phyloP scores from a whole-genome alignment of 1,284 basidiomycete species.

The Melampsora abietis-canadensis region DNA sequence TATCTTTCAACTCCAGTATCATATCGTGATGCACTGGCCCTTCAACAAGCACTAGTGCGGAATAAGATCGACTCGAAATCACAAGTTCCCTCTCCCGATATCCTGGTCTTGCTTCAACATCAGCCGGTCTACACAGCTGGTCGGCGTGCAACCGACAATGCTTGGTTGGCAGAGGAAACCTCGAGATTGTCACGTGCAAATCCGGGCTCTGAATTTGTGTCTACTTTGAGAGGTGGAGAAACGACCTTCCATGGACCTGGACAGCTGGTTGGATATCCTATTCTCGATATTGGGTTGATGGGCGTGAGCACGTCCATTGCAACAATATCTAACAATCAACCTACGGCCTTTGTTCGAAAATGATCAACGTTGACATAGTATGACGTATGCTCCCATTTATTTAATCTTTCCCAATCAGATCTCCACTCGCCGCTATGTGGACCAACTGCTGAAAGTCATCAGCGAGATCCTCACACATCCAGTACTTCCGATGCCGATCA shows the following conservation, averaged over 20 bases:
- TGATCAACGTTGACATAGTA: neutral
- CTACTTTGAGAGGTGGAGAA: conserved; percentile 69
- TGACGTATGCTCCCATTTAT: neutral
- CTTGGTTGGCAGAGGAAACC: conserved; percentile 5
- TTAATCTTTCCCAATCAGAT: conserved; percentile 47
- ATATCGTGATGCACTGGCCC: conserved; percentile 1
- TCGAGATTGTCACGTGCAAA: neutral
- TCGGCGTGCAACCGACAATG: conserved; percentile 15
- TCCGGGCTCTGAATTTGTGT: conserved; percentile 13
- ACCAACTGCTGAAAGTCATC: conserved; percentile 55
- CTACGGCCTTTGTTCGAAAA: neutral
- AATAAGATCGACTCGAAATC: conserved; percentile 23
- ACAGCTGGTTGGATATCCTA: conserved; percentile 91
- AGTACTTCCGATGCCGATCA: conserved; percentile 31
- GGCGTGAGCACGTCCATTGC: conserved; percentile 56
- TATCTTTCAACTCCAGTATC: conserved; percentile 16
- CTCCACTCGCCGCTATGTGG: conserved; percentile 56
- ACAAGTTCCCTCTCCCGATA: conserved; percentile 16
- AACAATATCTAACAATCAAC: neutral
- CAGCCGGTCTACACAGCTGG: conserved; percentile 35
- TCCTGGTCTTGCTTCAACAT: conserved; percentile 36
- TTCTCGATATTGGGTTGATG: conserved; percentile 72
- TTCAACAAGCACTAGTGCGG: conserved; percentile 25
- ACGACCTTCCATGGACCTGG: conserved; percentile 97
- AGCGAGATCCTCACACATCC: conserved; percentile 50